A percentile compares a stretch with the other conserved stretches of the same genome.
These are phyloP conservation scores for Sedum album DNA, from an alignment of 164 flowering plant genomes.

Conservation along the genomic window DNA sequence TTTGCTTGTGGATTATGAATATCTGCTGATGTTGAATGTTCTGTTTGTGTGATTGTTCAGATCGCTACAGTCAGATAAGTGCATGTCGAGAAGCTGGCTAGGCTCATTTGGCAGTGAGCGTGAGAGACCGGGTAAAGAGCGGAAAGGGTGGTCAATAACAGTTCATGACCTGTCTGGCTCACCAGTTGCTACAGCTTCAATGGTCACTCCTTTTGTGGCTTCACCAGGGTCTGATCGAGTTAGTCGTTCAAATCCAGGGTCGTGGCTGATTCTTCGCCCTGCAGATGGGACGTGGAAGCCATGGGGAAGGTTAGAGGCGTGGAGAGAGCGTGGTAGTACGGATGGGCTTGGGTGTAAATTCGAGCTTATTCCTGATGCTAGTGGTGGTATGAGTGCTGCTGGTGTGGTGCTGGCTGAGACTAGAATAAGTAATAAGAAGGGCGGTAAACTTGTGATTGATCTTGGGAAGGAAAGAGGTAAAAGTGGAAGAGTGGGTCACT, in stretches of 20 bases:
- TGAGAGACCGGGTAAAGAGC: conserved; percentile 25
- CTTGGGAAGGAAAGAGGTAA: conserved; percentile 11
- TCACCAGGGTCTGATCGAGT: conserved; percentile 49
- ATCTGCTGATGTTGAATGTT: neutral
- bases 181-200: conserved; percentile 58
- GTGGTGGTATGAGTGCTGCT: neutral
- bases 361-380: conserved; percentile 31
- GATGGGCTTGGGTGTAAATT: conserved; percentile 41
- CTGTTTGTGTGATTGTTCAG: conserved; percentile 13
- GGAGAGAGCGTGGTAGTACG: conserved; percentile 33
- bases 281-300: conserved; percentile 47
- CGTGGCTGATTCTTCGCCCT: conserved; percentile 63
- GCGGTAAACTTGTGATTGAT: conserved; percentile 51
- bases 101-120: conserved; percentile 12
- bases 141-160: conserved; percentile 67
- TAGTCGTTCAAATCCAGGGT: conserved; percentile 53
- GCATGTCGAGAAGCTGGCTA: conserved; percentile 32
- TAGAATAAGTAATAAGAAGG: conserved; percentile 24
- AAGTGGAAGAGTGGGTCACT: neutral
- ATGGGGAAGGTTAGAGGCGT: conserved; percentile 71
- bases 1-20: neutral
- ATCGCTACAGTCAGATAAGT: conserved; percentile 24
- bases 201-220: conserved; percentile 67
- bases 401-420: conserved; percentile 9
- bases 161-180: conserved; percentile 68